Percentiles rank a stretch among this genome's conserved stretches.
These are phyloP conservation scores for Mucor sp. DNA, from an alignment of 371 early-diverging fungal species.

Conservation along the genomic window DNA sequence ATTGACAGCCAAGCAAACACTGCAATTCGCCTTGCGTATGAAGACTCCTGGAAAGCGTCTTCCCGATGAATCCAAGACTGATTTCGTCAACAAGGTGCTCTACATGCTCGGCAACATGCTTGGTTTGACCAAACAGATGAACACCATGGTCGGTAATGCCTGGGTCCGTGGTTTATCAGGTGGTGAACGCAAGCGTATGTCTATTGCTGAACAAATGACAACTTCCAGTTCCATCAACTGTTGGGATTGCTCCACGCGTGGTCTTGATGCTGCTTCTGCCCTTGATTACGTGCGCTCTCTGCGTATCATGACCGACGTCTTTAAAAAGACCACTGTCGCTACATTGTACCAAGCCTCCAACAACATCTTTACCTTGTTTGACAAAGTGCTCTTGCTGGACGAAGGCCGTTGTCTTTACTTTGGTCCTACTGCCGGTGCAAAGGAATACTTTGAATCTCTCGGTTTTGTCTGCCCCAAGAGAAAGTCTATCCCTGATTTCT, in stretches of 20 bases:
- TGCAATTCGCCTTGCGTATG: constrained; percentile 56
- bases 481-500: constrained; percentile 80
- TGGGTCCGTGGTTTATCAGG: constrained; percentile 70
- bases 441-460: constrained; percentile 52
- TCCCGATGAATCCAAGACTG: constrained; percentile 32
- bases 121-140: constrained; percentile 60
- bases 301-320: constrained; percentile 54
- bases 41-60: constrained; percentile 54
- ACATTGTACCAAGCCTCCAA: constrained; percentile 69
- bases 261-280: constrained; percentile 82
- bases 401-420: constrained; percentile 68
- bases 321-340: constrained; percentile 59
- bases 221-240: constrained; percentile 64
- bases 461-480: constrained; percentile 74
- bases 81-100: constrained; percentile 37
- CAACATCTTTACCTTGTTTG: constrained; percentile 65
- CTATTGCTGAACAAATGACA: constrained; percentile 78
- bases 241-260: constrained; percentile 78
- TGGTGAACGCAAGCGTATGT: constrained; percentile 77
- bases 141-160: constrained; percentile 77
- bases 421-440: constrained; percentile 54
- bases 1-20: constrained; percentile 55
- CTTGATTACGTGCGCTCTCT: constrained; percentile 64
- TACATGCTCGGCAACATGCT: constrained; percentile 53
- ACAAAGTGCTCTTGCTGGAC: constrained; percentile 64